Conservation (phyloP, 108 stramenopile species). For the Pseudonitzschia multiseries region DNA sequence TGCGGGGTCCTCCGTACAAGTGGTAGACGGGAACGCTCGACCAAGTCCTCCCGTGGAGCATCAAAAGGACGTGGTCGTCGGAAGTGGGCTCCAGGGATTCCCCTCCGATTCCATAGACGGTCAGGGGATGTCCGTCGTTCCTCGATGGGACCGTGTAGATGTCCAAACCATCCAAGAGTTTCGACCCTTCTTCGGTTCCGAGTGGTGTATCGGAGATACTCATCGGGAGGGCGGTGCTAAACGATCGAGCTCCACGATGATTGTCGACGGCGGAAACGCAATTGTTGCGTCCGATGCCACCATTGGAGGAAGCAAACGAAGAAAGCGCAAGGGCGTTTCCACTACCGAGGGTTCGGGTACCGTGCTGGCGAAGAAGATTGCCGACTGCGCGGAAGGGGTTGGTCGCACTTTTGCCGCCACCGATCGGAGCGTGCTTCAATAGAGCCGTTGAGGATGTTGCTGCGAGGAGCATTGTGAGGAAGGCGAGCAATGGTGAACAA, state of each 20-base stretch:
- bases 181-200: constrained; percentile 32
- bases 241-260: neutral
- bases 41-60: constrained; percentile 89
- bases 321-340: neutral
- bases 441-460: constrained; percentile 7
- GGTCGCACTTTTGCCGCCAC: neutral
- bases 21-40: constrained; percentile 87
- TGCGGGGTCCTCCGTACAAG: constrained; percentile 45
- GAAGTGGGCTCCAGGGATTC: constrained; percentile 32
- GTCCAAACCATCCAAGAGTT: constrained; percentile 66
- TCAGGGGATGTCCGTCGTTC: constrained; percentile 67
- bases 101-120: constrained; percentile 68
- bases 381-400: neutral
- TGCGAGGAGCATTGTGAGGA: neutral
- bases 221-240: constrained; percentile 23
- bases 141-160: constrained; percentile 62
- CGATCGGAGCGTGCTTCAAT: constrained; percentile 4
- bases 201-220: constrained; percentile 45
- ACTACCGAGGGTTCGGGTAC: neutral
- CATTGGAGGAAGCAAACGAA: neutral
- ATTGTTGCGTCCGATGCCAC: neutral
- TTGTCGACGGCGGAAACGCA: neutral
- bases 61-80: constrained; percentile 43
- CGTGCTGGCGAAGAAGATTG: neutral
- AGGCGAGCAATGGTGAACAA: neutral